Base-by-base conservation (phyloP, 2,329 filamentous ascomycete genomes). In the Fusarium transvaalense region DNA sequence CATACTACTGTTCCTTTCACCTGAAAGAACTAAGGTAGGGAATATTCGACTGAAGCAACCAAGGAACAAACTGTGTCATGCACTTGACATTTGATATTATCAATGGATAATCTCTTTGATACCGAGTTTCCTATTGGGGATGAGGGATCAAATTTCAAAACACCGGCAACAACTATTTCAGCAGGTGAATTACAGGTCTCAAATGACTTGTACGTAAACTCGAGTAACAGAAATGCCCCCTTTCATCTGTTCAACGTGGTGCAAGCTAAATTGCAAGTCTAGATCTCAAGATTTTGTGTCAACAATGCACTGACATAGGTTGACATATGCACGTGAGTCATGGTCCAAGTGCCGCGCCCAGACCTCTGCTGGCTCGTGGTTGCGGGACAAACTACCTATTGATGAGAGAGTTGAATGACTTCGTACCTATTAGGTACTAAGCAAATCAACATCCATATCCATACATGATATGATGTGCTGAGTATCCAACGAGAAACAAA, bases 11-110 rank as follows among this genome's bases (percentile, higher is more conserved):
- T 51, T 48, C 10, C 39, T 35, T 52, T 41, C 23, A 56, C 50
- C 56, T 63, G 50, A 39, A 35, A 38, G 47, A 27, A 38, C 46
- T 27, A 50, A 27, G 47, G 47, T 27, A 50, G 34, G 47, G 47
- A 50, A 50, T 50, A 38, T 37, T 50, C 32, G 37, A 32, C 52
- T 46, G 52, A 50, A 39, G 60, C 65, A 56, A 52, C 43, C 34
- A 51, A 51, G 51, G 31, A 56, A 50, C 32, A 52, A 50, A 50
- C n/a, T 48, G 31, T 13, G 39, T 47, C 32, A 53, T 68, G 55
- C 45, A 42, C 35, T 32, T 21, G 13, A 32, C 17, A 48, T 38
- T 62, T 47, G 5, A 38, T 5, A 37, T 68, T 59, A 43, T 23
- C 27, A 46, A 66, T 54, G n/a, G 35, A 23, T 38, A 19, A 27